These are phyloP conservation scores for Brasenia schreberi DNA, from an alignment of 164 flowering plant species.

Conservation along the genomic window DNA sequence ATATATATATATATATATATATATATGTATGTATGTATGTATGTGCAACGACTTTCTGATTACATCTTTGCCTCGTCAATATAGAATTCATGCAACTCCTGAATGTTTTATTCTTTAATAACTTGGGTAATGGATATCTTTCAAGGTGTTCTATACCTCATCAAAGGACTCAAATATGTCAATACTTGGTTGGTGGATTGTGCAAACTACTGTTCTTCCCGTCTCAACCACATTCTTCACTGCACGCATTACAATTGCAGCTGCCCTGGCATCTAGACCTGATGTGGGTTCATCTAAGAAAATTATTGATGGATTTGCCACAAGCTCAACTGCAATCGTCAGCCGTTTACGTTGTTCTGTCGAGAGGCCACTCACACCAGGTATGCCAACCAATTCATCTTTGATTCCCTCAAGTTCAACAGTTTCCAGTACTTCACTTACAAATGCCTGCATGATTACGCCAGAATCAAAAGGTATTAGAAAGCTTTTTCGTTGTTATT, in stretches of 20 bases:
- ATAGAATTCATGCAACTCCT: too few species aligned
- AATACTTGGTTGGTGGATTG: conserved; percentile 35
- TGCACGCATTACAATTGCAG: conserved; percentile 48
- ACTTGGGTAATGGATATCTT: too few species aligned
- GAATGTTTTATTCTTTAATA: too few species aligned
- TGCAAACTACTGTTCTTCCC: conserved; percentile 42
- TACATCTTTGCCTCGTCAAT: too few species aligned
- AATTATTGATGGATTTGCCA: conserved; percentile 42
- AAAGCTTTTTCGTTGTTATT: neutral
- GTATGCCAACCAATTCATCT: conserved; percentile 31
- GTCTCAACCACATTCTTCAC: conserved; percentile 40
- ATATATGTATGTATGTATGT: too few species aligned
- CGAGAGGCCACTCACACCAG: conserved; percentile 33
- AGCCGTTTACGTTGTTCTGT: conserved; percentile 41
- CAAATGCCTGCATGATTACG: conserved; percentile 24
- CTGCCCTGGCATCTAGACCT: conserved; percentile 49
- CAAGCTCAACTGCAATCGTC: conserved; percentile 43
- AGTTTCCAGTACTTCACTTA: conserved; percentile 35
- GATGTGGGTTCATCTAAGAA: conserved; percentile 53
- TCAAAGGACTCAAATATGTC: conserved; percentile 32
- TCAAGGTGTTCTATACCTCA: conserved; percentile 12
- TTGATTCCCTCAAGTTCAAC: conserved; percentile 32
- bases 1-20: too few species aligned
- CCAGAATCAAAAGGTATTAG: neutral
- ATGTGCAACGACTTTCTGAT: too few species aligned